Base-by-base conservation (phyloP, 164 flowering plant species). In the Liriodendron chinense region DNA sequence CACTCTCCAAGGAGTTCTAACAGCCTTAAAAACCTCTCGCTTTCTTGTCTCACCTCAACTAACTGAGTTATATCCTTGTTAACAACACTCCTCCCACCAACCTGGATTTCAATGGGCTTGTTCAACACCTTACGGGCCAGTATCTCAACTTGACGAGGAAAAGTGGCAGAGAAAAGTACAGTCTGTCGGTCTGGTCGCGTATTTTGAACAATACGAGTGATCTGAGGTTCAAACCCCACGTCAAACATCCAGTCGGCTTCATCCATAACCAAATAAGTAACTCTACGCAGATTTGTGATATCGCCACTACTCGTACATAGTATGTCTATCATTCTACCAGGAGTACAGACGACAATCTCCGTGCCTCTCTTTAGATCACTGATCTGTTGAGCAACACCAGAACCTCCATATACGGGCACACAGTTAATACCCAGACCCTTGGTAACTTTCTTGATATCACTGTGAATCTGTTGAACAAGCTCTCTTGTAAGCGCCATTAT, bases 181-280 rank as follows among this genome's bases (percentile, higher is more conserved):
- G 99, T 95, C 78, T 95, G 99, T 7, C 98, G 89, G 69, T 92
- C 97, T 43, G 98, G 99, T 22, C 92, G 80, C 20, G 90, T 93
- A 84, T 96, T 96, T 79, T 93, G 99, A 59, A 96, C 94, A 77
- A 96, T 93, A 71, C 97, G 82, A 63, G 99, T 91, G 18, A 96
- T 96, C 84, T 96, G 99, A 66, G 98, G 99, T 83, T 94, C 98
- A 83, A 96, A 94, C 49, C 99, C 99, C 99, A 96, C 91, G 82
- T 96, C 99, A 86, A 96, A 96, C 99, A 96, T 96, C 6, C 98
- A 83, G 83, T 94, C 98, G 71, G 98, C 98, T 86, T 94, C 98
- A 84, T 94, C 98, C 97, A 94, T 86, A 70, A 96, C 99, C 74
- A 96, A 81, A 77, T 86, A 96, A 9, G 99, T 92, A 57, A 94